A percentile compares a stretch with the other conserved stretches of the same genome.
phyloP scores from a whole-genome alignment of 768 basidiomycete species.

The Rhizopogon vesiculosus region DNA sequence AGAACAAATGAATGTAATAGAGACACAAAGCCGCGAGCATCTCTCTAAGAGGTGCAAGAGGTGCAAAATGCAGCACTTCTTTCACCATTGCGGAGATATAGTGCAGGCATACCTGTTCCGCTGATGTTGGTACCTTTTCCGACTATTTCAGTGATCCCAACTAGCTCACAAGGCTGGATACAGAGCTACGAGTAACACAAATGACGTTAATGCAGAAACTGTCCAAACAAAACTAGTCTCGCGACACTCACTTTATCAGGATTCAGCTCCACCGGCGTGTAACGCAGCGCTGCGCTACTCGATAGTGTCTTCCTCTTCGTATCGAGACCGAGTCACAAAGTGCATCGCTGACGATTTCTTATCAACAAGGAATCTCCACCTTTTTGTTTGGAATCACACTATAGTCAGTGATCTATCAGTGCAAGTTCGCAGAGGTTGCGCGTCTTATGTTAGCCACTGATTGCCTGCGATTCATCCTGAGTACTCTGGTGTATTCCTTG shows the following conservation, averaged over 20 bases:
- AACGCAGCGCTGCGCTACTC: not conserved
- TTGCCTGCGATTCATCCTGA: not conserved
- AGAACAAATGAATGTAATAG: not conserved
- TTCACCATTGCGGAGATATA: conserved; percentile 25
- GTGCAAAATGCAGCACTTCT: conserved; percentile 5
- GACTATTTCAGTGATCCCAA: conserved; percentile 43
- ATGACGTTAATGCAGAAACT: conserved; percentile 37
- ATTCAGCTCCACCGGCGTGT: conserved; percentile 19
- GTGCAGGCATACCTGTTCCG: conserved; percentile 36
- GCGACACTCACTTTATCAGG: conserved; percentile 11
- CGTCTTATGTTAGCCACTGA: not conserved
- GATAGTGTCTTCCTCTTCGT: not conserved
- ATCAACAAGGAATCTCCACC: not conserved
- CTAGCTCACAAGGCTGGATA: conserved; percentile 44
- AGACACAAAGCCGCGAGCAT: not conserved
- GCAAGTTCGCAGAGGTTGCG: not conserved
- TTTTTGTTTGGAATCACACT: conserved; percentile 3
- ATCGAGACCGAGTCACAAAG: too few species aligned
- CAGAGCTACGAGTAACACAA: conserved; percentile 47
- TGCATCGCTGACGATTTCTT: not conserved
- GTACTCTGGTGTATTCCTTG: not conserved
- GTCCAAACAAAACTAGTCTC: conserved; percentile 28
- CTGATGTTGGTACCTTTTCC: conserved; percentile 34
- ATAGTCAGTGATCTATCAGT: conserved; percentile 1
- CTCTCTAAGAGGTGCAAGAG: not conserved